A percentile compares a stretch with the other conserved stretches of the same genome.
Conservation (phyloP, 2,329 filamentous ascomycete species). For the Cyphellophora europaea region DNA sequence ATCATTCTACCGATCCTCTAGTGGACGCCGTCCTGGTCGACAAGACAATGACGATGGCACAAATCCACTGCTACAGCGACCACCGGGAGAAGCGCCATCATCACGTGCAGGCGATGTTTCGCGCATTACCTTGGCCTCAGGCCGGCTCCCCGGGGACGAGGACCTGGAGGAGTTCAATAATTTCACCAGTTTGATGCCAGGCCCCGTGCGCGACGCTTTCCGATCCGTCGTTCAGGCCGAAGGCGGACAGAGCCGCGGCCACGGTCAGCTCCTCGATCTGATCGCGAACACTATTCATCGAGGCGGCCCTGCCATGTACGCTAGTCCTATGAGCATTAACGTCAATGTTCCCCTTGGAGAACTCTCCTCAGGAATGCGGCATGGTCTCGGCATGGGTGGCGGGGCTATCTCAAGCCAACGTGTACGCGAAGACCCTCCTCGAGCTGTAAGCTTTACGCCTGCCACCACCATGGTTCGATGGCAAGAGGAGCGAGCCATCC, state of each 20-base stretch:
- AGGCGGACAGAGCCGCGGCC: slow-evolving; percentile 6
- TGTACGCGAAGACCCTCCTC: slow-evolving; percentile 41
- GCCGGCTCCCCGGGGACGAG: neutral
- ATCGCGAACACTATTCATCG: slow-evolving; percentile 36
- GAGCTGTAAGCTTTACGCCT: slow-evolving; percentile 65
- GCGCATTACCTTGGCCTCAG: neutral
- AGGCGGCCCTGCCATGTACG: slow-evolving; percentile 28
- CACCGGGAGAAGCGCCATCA: slow-evolving; percentile 18
- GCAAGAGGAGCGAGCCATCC: slow-evolving; percentile 79
- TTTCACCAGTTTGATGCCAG: neutral
- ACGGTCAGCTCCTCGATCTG: slow-evolving; percentile 32
- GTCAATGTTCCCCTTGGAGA: slow-evolving; percentile 21
- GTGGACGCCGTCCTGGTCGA: slow-evolving; percentile 30
- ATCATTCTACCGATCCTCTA: slow-evolving; percentile 7
- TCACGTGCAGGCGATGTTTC: neutral
- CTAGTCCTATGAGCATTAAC: slow-evolving; percentile 13
- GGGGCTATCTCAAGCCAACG: neutral
- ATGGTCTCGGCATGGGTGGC: slow-evolving; percentile 21
- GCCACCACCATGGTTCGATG: slow-evolving; percentile 68
- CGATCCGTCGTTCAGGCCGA: slow-evolving; percentile 3
- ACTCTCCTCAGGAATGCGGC: slow-evolving; percentile 38
- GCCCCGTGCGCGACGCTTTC: slow-evolving; percentile 14
- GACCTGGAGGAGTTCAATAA: neutral
- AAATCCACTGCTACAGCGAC: slow-evolving; percentile 75
- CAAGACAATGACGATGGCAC: slow-evolving; percentile 65